Base-by-base conservation (phyloP, 768 basidiomycete species). In the Clitopilus hobsonii region DNA sequence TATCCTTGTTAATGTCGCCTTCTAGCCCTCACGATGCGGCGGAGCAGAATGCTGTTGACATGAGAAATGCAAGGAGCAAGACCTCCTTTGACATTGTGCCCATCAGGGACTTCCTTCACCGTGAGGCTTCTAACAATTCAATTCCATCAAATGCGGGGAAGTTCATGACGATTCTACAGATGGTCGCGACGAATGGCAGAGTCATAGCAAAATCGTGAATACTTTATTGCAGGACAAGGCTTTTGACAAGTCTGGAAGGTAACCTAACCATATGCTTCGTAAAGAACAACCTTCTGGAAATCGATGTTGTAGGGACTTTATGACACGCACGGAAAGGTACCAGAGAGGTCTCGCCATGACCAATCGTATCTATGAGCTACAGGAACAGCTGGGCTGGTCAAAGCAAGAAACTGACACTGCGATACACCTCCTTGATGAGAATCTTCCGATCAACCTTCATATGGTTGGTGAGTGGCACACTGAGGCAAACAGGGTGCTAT, bases 241-340 rank as follows among this genome's bases (percentile, higher is more conserved):
- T 13, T 88, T 89, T 52, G 79, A 85, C 64, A 87, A 86, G 63
- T 71, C 77, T 0, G 61, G 70, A 26, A 78, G 79, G 86, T 85
- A 54, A 52, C 61, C 51, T 2, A 13, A 8, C n/a, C 11, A 26
- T 10, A 24, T 3, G 30, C 27, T 6, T 22, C 20, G 47, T 48
- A 48, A 7, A 11, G 14, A 3, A n/a, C n/a, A n/a, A n/a, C n/a
- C 32, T 28, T 23, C 29, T 18, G 53, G 22, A 49, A 22, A 20
- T 22, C 22, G 52, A 41, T 10, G 11, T 49, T 51, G 20, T 50
- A 86, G 86, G 53, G 72, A 80, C 3, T 87, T 83, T 61, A 71
- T 85, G 64, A 75, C 76, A 13, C 78, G 86, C 53, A 74, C 76
- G 0, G 83, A 89, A 52, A 71, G 74, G 10, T 85, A 85, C 59